Evolutionary conservation across 78 protist species (phyloP).

Genomic region (Dictyostelium brefeldianum): DNA sequence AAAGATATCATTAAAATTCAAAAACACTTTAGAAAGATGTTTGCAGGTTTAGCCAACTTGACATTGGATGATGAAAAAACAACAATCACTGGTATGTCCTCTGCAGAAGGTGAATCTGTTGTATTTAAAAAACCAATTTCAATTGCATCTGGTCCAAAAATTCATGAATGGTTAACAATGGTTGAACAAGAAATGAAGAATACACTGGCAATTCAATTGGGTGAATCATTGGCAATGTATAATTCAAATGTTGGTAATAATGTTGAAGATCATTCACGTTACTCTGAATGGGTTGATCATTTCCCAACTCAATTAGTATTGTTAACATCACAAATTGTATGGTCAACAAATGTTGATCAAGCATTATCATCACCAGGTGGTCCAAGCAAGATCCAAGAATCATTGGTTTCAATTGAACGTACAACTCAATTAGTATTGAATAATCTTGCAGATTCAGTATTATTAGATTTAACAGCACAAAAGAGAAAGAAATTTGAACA

Average conservation of each 20-base stretch:
- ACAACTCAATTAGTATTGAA: conserved; percentile 48
- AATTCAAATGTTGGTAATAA: not conserved
- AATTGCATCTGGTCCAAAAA: conserved; percentile 59
- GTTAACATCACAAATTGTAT: conserved; percentile 79
- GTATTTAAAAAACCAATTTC: conserved; percentile 85
- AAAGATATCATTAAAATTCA: conserved; percentile 90
- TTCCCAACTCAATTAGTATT: conserved; percentile 92
- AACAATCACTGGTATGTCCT: conserved; percentile 82
- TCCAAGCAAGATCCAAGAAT: not conserved
- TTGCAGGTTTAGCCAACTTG: conserved; percentile 94
- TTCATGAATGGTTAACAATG: conserved; percentile 92
- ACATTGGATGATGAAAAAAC: conserved; percentile 69
- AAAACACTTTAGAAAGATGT: conserved; percentile 98
- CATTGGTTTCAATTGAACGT: conserved; percentile 26
- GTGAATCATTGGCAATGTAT: conserved; percentile 43
- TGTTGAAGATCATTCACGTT: not conserved
- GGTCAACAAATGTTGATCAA: conserved; percentile 43
- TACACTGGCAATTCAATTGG: conserved; percentile 84
- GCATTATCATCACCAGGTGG: not conserved
- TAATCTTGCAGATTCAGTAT: conserved; percentile 89
- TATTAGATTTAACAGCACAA: conserved; percentile 70
- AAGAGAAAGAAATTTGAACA: conserved; percentile 94
- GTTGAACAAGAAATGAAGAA: conserved; percentile 90
- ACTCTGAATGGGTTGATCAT: conserved; percentile 85
- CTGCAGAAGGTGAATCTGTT: conserved; percentile 94